Conservation (phyloP, 1,139 yeast species). For the Lodderomyces orthopsilosis region DNA sequence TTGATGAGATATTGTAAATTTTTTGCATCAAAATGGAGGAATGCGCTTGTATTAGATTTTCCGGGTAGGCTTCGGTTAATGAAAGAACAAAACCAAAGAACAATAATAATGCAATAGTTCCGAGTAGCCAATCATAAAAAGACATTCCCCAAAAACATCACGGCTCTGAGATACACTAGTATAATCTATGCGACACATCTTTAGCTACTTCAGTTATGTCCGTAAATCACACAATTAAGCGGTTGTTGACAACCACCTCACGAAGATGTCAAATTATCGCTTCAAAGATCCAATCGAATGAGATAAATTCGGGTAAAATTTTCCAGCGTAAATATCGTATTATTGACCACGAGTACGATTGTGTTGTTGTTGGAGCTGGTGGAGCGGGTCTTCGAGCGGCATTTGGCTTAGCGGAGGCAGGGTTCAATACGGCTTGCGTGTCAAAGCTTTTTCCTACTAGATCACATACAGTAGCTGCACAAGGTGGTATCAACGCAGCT, state of each 20-base stretch:
- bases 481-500: constrained; percentile 99
- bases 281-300: constrained; percentile 16
- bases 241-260: constrained; percentile 4
- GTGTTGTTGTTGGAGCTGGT: constrained; percentile 97
- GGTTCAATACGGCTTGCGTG: constrained; percentile 95
- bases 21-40: background rate
- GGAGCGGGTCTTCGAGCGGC: constrained; percentile 99
- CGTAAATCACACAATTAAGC: background rate
- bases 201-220: background rate
- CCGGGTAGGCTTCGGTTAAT: too few relatives aligned
- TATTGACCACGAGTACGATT: constrained; percentile 95
- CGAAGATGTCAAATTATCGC: constrained; percentile 34
- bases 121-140: too few relatives aligned
- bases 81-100: too few relatives aligned
- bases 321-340: constrained; percentile 79
- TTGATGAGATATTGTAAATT: background rate
- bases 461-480: constrained; percentile 98
- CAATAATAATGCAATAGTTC: too few relatives aligned
- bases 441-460: constrained; percentile 97
- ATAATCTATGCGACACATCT: too few relatives aligned
- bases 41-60: too few relatives aligned
- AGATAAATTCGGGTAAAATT: constrained; percentile 37
- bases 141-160: too few relatives aligned
- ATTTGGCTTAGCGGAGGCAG: constrained; percentile 94
- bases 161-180: too few relatives aligned